phyloP scores from a whole-genome alignment of 352 stramenopile genomes.

The Phytophthora citrophthora region DNA sequence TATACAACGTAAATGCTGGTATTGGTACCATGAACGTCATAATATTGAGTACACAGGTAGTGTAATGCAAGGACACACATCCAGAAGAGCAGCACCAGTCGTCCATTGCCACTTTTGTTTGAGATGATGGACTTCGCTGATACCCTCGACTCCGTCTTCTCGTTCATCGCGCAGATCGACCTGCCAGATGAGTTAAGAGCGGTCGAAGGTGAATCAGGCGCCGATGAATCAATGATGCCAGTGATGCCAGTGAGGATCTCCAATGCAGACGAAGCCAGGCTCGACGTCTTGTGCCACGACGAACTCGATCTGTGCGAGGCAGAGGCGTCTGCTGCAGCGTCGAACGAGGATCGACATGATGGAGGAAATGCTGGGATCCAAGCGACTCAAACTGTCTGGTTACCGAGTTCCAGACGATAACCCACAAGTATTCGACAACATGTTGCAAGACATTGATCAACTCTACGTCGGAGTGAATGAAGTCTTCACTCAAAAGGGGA shows the following conservation, averaged over 20 bases:
- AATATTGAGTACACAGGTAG: too few relatives aligned
- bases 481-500: constrained; percentile 16
- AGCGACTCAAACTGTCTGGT: constrained; percentile 13
- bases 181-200: constrained; percentile 4
- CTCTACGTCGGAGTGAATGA: constrained; percentile 29
- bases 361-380: constrained; percentile 21
- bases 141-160: constrained; percentile 15
- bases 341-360: constrained; percentile 29
- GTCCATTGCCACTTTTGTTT: not conserved
- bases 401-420: constrained; percentile 10
- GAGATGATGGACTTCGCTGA: constrained; percentile 6
- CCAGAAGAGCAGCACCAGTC: not conserved
- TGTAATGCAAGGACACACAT: too few relatives aligned
- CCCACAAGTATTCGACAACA: constrained; percentile 10
- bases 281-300: constrained; percentile 17
- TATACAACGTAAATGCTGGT: too few relatives aligned
- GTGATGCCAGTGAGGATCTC: not conserved
- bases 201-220: not conserved
- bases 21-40: too few relatives aligned
- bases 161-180: constrained; percentile 27
- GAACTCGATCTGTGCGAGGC: not conserved
- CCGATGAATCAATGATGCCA: not conserved
- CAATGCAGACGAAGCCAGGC: not conserved
- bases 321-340: not conserved
- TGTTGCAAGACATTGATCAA: constrained; percentile 27